Conservation (phyloP, 148 eudicot genomes). For the Bassia scoparia region DNA sequence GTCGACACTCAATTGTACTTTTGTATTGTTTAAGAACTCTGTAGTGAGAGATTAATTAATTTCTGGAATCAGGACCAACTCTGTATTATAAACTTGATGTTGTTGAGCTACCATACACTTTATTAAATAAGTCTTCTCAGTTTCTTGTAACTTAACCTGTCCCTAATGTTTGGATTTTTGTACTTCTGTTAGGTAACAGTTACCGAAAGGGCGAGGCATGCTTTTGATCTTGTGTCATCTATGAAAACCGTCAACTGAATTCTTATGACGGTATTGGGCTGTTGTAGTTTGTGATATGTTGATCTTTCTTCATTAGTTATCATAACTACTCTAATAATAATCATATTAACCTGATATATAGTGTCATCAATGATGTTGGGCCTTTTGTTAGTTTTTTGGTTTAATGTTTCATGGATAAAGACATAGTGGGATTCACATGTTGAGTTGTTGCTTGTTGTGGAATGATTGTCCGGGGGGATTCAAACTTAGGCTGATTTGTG, state of each 20-base stretch:
- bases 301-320: neutral
- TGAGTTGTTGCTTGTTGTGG: neutral
- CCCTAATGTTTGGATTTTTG: neutral
- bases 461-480: neutral
- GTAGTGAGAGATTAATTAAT: neutral
- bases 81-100: neutral
- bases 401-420: neutral
- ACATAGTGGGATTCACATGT: neutral
- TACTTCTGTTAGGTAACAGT: slow-evolving; percentile 54
- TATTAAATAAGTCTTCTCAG: neutral
- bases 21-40: neutral
- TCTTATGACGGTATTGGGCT: slow-evolving; percentile 78
- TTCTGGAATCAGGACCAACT: neutral
- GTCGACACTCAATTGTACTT: neutral
- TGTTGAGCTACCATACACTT: neutral
- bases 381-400: neutral
- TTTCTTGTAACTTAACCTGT: neutral
- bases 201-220: slow-evolving; percentile 89
- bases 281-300: slow-evolving; percentile 57
- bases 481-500: neutral
- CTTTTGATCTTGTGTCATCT: slow-evolving; percentile 66
- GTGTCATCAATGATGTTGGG: neutral
- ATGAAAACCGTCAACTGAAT: slow-evolving; percentile 60
- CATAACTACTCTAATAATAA: neutral
- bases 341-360: neutral